These are phyloP conservation scores for Fonsecaea monophora DNA, from an alignment of 2,329 filamentous ascomycete species.

Conservation along the genomic window DNA sequence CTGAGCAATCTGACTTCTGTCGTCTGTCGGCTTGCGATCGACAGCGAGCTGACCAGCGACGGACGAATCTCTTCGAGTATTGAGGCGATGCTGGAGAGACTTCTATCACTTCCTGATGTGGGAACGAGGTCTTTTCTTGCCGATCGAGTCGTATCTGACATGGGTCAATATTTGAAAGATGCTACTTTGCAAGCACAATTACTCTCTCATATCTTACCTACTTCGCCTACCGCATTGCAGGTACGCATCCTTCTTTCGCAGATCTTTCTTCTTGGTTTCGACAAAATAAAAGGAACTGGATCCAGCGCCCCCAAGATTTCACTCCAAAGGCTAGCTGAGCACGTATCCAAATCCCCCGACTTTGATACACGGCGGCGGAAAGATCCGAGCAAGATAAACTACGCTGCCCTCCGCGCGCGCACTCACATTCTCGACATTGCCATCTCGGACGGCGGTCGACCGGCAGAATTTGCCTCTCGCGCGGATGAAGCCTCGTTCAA, in stretches of 20 bases:
- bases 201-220: constrained; percentile 50
- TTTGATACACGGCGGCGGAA: constrained; percentile 33
- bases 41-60: constrained; percentile 35
- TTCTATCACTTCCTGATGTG: constrained; percentile 31
- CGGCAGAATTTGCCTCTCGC: constrained; percentile 39
- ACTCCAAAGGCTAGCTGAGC: constrained; percentile 31
- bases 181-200: constrained; percentile 49
- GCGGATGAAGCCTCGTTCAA: constrained; percentile 67
- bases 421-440: constrained; percentile 75
- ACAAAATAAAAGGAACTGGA: constrained; percentile 2
- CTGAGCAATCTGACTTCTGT: constrained; percentile 37
- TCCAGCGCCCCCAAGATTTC: constrained; percentile 13
- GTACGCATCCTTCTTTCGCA: constrained; percentile 50
- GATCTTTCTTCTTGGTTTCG: constrained; percentile 36
- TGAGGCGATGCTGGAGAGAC: constrained; percentile 30
- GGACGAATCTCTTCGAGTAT: constrained; percentile 27
- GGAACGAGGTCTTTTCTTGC: constrained; percentile 29
- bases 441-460: constrained; percentile 67
- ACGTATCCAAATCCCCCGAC: constrained; percentile 34
- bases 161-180: constrained; percentile 44
- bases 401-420: constrained; percentile 69
- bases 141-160: constrained; percentile 34
- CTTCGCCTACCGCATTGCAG: constrained; percentile 46
- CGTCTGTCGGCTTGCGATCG: constrained; percentile 35
- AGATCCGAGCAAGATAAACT: constrained; percentile 57